phyloP scores from a whole-genome alignment of 2,329 filamentous ascomycete genomes.

The Ceratocystis papillata region DNA sequence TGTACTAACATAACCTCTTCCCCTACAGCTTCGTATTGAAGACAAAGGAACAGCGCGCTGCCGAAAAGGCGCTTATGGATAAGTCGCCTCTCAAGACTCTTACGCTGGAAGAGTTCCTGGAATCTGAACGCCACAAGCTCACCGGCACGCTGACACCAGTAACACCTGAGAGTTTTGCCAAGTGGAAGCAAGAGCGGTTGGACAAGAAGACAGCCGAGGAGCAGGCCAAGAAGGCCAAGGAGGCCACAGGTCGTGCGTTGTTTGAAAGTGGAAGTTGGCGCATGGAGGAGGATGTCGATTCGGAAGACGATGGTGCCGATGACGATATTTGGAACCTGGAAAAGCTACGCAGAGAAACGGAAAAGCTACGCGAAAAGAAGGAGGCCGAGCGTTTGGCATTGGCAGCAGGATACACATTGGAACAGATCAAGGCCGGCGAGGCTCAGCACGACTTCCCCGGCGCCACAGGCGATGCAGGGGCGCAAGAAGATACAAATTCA shows the following conservation, averaged over 20 bases:
- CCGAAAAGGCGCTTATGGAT: constrained; percentile 90
- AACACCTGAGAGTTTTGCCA: constrained; percentile 81
- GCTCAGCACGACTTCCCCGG: constrained; percentile 22
- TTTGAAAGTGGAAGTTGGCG: constrained; percentile 96
- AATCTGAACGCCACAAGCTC: constrained; percentile 91
- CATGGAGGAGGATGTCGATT: constrained; percentile 53
- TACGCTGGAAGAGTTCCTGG: constrained; percentile 93
- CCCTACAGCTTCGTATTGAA: constrained; percentile 74
- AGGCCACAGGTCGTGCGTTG: constrained; percentile 85
- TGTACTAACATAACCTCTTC: neutral
- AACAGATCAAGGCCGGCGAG: constrained; percentile 23
- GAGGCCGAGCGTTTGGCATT: constrained; percentile 53
- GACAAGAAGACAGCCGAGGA: constrained; percentile 95
- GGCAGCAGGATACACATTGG: constrained; percentile 23
- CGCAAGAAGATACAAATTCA: neutral
- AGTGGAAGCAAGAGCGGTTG: constrained; percentile 91
- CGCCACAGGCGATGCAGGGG: constrained; percentile 17
- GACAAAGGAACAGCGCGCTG: constrained; percentile 90
- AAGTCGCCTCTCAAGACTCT: constrained; percentile 91
- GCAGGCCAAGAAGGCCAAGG: constrained; percentile 80
- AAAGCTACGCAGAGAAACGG: constrained; percentile 73
- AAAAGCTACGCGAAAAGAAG: constrained; percentile 59
- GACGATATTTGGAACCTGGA: constrained; percentile 64
- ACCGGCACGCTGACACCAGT: constrained; percentile 87
- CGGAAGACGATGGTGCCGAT: constrained; percentile 47